Conservation (phyloP, 1,284 basidiomycete genomes). For the Phylloboletellus chloephorus region DNA sequence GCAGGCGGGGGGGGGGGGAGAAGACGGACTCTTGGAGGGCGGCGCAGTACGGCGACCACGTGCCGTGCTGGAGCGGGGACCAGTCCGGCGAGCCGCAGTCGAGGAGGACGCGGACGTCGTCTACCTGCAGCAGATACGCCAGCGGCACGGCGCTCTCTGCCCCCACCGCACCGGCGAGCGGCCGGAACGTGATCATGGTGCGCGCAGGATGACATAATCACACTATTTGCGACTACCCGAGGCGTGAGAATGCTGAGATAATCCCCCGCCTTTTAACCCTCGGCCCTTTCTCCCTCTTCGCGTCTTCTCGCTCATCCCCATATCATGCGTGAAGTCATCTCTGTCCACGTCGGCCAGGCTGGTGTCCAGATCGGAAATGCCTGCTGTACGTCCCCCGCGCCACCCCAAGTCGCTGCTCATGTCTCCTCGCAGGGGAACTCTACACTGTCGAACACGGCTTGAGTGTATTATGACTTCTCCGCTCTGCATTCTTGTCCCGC, state of each 20-base stretch:
- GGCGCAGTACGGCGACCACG: conserved; percentile 68
- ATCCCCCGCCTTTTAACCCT: conserved; percentile 36
- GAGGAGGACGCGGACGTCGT: conserved; percentile 89
- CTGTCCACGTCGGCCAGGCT: conserved; percentile 91
- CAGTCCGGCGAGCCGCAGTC: conserved; percentile 92
- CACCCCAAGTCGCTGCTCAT: conserved; percentile 15
- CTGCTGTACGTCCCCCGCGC: conserved; percentile 64
- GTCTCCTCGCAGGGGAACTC: conserved; percentile 73
- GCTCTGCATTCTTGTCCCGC: conserved; percentile 1
- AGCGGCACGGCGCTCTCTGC: conserved; percentile 63
- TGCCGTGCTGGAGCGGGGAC: too few relatives aligned
- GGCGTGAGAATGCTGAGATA: conserved; percentile 35
- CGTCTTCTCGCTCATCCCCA: conserved; percentile 22
- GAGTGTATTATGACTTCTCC: conserved; percentile 54
- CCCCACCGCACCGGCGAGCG: conserved; percentile 76
- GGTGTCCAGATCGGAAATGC: conserved; percentile 97
- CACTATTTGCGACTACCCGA: conserved; percentile 12
- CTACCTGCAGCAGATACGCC: conserved; percentile 87
- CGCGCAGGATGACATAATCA: conserved; percentile 15
- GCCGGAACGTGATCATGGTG: conserved; percentile 91
- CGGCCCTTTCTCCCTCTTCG: conserved; percentile 29
- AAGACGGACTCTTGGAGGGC: conserved; percentile 57
- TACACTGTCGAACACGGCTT: conserved; percentile 98
- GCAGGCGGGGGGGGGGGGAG: conserved; percentile 12
- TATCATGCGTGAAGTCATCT: conserved; percentile 90